A percentile compares a stretch with the other conserved stretches of the same genome.
Evolutionary conservation across 805 yeast genomes (phyloP).

Genomic region (Nakazawaea anatomiae): DNA sequence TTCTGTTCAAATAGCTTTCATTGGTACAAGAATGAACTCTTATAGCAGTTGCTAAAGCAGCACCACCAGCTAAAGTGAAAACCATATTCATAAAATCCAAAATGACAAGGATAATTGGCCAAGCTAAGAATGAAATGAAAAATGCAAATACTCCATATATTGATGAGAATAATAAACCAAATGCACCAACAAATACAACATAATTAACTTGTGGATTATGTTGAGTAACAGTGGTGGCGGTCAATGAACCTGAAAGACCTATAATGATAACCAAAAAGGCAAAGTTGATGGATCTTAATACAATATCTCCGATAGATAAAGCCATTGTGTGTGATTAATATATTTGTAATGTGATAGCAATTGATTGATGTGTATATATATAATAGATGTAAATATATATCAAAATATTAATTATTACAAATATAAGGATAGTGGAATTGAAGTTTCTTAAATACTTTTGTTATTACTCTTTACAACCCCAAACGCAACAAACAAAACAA

Average conservation of each 20-base stretch:
- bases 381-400: neutral
- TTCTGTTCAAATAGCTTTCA: conserved; percentile 53
- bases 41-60: conserved; percentile 89
- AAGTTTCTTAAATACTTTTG: neutral
- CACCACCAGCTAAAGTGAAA: conserved; percentile 91
- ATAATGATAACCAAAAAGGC: conserved; percentile 70
- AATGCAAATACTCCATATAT: conserved; percentile 75
- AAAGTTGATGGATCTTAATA: conserved; percentile 71
- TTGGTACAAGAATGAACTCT: conserved; percentile 83
- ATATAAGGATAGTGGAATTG: neutral
- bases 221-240: conserved; percentile 50
- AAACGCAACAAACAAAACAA: neutral
- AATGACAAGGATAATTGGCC: conserved; percentile 72
- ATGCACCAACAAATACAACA: conserved; percentile 81
- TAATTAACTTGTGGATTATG: conserved; percentile 80
- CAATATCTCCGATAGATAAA: conserved; percentile 69
- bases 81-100: conserved; percentile 85
- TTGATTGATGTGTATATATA: neutral
- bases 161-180: conserved; percentile 75
- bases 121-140: conserved; percentile 73
- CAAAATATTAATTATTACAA: neutral
- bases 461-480: no score
- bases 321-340: conserved; percentile 23
- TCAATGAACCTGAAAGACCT: conserved; percentile 87
- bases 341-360: neutral